Evolutionary conservation across 2,329 filamentous ascomycete species (phyloP).

Genomic region (Raffaelea ambrosiae): DNA sequence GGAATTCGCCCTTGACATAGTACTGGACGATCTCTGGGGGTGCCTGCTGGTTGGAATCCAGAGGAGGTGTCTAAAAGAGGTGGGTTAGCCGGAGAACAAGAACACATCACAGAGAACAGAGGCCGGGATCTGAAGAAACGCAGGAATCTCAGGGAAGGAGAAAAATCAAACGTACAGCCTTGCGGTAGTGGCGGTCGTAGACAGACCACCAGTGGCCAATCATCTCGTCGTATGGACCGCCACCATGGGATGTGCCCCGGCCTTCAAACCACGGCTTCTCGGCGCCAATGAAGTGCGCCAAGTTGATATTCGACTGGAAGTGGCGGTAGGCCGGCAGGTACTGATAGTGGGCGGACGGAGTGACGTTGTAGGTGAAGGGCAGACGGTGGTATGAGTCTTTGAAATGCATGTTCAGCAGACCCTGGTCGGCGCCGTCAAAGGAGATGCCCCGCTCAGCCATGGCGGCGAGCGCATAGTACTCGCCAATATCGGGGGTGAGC

Average conservation of each 20-base stretch:
- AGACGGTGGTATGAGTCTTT: constrained; percentile 74
- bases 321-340: constrained; percentile 92
- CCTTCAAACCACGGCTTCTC: constrained; percentile 81
- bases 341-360: constrained; percentile 92
- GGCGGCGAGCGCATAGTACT: constrained; percentile 76
- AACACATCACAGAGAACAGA: background rate
- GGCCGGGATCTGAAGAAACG: constrained; percentile 1
- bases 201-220: constrained; percentile 87
- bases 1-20: constrained; percentile 46
- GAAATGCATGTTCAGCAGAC: constrained; percentile 91
- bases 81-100: background rate
- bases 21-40: constrained; percentile 37
- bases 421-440: constrained; percentile 96
- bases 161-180: constrained; percentile 37
- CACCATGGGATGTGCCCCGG: constrained; percentile 43
- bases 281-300: constrained; percentile 90
- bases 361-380: constrained; percentile 95
- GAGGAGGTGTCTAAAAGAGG: background rate
- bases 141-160: background rate
- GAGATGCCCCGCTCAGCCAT: constrained; percentile 82
- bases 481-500: constrained; percentile 73
- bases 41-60: background rate
- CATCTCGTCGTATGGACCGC: constrained; percentile 71
- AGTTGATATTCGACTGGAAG: constrained; percentile 80
- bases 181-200: constrained; percentile 76